phyloP scores from a whole-genome alignment of 495 filamentous ascomycete genomes.

The Neurospora sp. region DNA sequence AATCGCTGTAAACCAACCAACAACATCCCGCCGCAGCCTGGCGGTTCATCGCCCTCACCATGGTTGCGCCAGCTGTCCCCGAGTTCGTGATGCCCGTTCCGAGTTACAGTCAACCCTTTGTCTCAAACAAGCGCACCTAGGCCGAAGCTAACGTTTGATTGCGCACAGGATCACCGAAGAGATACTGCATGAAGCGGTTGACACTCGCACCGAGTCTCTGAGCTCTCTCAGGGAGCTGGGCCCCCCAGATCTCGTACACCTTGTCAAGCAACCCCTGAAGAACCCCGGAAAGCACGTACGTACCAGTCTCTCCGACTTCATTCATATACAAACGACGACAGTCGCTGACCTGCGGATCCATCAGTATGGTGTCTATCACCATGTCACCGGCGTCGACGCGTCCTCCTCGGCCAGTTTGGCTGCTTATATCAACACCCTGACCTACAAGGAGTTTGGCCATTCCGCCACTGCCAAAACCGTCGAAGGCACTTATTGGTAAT shows the following conservation, averaged over 20 bases:
- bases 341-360: constrained; percentile 11
- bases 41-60: constrained; percentile 32
- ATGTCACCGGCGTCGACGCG: constrained; percentile 95
- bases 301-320: not conserved
- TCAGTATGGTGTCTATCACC: constrained; percentile 88
- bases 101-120: not conserved
- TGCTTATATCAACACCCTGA: constrained; percentile 96
- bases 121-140: not conserved
- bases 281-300: constrained; percentile 54
- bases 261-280: constrained; percentile 75
- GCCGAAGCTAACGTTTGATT: constrained; percentile 12
- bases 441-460: constrained; percentile 76
- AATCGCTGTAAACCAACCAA: not conserved
- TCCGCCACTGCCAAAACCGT: constrained; percentile 72
- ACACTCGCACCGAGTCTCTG: constrained; percentile 80
- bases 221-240: constrained; percentile 80
- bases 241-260: constrained; percentile 89
- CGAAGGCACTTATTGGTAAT: constrained; percentile 86
- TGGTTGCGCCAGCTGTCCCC: constrained; percentile 83
- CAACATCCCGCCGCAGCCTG: not conserved
- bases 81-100: constrained; percentile 51
- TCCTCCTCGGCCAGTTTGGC: constrained; percentile 94
- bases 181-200: constrained; percentile 75
- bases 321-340: not conserved
- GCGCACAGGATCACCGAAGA: constrained; percentile 74